Conservation (phyloP, 2,329 filamentous ascomycete species). For the Xylariaceae sp. region DNA sequence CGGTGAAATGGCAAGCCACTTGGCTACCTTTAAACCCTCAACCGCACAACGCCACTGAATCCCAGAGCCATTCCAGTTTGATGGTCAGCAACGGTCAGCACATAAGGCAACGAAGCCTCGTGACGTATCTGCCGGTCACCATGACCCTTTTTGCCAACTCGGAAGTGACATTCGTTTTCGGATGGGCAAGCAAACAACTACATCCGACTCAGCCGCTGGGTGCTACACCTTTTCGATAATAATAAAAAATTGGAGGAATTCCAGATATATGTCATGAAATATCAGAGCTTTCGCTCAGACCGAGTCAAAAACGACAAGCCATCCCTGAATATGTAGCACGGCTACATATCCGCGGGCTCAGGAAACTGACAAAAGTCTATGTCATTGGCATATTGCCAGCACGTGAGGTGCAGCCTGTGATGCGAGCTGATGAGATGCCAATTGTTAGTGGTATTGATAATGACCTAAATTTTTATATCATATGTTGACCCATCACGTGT, state of each 20-base stretch:
- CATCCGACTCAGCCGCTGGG: constrained; percentile 13
- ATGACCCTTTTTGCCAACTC: background rate
- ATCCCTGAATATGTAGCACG: constrained; percentile 8
- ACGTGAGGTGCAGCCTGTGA: constrained; percentile 18
- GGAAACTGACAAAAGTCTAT: constrained; percentile 1
- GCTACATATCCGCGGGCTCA: background rate
- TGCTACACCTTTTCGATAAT: constrained; percentile 9
- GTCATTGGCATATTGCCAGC: constrained; percentile 18
- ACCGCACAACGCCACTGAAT: constrained; percentile 9
- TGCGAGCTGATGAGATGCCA: constrained; percentile 10
- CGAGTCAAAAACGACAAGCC: constrained; percentile 3
- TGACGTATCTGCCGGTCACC: constrained; percentile 8
- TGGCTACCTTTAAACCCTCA: constrained; percentile 19
- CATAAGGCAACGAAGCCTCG: constrained; percentile 17
- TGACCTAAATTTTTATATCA: constrained; percentile 10
- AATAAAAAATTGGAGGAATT: constrained; percentile 4
- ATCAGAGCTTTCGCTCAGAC: constrained; percentile 3
- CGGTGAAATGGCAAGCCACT: constrained; percentile 13
- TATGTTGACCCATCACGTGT: constrained; percentile 15
- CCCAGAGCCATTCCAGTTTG: constrained; percentile 2
- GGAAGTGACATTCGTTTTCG: constrained; percentile 12
- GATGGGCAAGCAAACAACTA: constrained; percentile 10
- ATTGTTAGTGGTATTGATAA: constrained; percentile 5
- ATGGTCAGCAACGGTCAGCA: constrained; percentile 8
- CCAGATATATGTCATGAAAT: constrained; percentile 7